A percentile compares a stretch with the other conserved stretches of the same genome.
Conservation (phyloP, 352 stramenopile species). For the Thalassiosira pacifica region DNA sequence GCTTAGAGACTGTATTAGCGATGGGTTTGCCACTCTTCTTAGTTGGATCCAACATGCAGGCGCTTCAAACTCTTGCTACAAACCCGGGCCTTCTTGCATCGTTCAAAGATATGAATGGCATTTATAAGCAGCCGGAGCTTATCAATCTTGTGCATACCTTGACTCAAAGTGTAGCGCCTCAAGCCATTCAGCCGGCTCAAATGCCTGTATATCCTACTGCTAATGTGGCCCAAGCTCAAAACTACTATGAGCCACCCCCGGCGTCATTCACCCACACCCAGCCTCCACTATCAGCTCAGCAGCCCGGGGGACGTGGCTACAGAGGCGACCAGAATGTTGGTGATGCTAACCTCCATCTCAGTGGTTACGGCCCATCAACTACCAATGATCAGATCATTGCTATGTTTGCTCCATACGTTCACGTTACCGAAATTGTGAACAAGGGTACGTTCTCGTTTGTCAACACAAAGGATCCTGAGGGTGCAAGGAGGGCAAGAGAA, state of each 20-base stretch:
- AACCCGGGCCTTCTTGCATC: constrained; percentile 78
- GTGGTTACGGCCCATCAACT: constrained; percentile 84
- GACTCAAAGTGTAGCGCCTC: constrained; percentile 64
- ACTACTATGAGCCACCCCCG: constrained; percentile 41
- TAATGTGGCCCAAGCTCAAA: constrained; percentile 25
- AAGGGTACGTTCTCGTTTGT: constrained; percentile 84
- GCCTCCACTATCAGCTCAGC: constrained; percentile 8
- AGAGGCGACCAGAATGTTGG: constrained; percentile 70
- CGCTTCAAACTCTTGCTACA: constrained; percentile 80
- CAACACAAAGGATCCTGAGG: constrained; percentile 81
- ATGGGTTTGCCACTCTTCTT: constrained; percentile 84
- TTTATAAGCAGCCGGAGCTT: constrained; percentile 80
- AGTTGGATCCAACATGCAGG: constrained; percentile 79
- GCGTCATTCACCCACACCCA: constrained; percentile 33
- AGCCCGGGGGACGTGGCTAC: constrained; percentile 33
- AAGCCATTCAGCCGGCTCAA: constrained; percentile 21
- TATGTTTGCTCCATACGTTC: constrained; percentile 85
- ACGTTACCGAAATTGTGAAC: constrained; percentile 82
- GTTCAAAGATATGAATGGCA: constrained; percentile 81
- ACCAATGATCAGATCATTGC: constrained; percentile 80
- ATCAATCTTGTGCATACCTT: constrained; percentile 84
- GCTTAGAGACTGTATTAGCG: constrained; percentile 75
- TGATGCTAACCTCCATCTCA: constrained; percentile 84
- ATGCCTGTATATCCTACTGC: constrained; percentile 18
- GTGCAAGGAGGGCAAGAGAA: constrained; percentile 76